phyloP scores from a whole-genome alignment of 75 land plant species.

The Ceratopteris richardii region DNA sequence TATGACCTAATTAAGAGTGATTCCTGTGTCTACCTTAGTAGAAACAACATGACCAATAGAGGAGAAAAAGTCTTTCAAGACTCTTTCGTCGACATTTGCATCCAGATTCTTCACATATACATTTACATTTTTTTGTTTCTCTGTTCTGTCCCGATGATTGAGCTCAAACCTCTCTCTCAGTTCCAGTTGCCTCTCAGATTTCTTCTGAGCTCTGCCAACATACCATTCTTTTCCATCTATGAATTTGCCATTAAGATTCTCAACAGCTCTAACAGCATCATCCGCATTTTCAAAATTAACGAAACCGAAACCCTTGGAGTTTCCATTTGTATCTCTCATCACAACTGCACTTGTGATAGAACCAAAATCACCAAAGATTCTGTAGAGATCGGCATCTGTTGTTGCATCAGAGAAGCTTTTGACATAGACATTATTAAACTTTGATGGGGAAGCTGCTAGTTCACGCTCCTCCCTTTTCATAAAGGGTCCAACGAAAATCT shows the following conservation, averaged over 20 bases:
- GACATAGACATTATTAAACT: slow-evolving; percentile 73
- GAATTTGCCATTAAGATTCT: slow-evolving; percentile 35
- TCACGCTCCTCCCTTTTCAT: slow-evolving; percentile 45
- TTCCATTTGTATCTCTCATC: slow-evolving; percentile 56
- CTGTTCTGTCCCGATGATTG: slow-evolving; percentile 36
- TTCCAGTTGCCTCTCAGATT: slow-evolving; percentile 60
- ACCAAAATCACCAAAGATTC: slow-evolving; percentile 48
- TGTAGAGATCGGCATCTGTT: slow-evolving; percentile 49
- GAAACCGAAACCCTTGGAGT: slow-evolving; percentile 63
- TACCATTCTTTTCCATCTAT: slow-evolving; percentile 44
- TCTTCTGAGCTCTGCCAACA: slow-evolving; percentile 63
- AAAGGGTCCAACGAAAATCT: slow-evolving; percentile 58
- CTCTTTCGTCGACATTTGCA: slow-evolving; percentile 46
- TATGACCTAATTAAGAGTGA: too few species aligned
- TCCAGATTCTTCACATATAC: slow-evolving; percentile 65
- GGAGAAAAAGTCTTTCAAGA: slow-evolving; percentile 51
- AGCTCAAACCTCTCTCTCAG: slow-evolving; percentile 50
- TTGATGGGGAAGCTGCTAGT: slow-evolving; percentile 20
- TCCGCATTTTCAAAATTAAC: slow-evolving; percentile 60
- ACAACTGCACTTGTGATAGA: slow-evolving; percentile 60
- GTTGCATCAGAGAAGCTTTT: slow-evolving; percentile 40
- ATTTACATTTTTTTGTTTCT: slow-evolving; percentile 46
- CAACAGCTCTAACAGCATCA: slow-evolving; percentile 53
- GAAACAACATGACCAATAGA: slow-evolving; percentile 59
- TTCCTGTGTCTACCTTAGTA: slow-evolving; percentile 56